Conservation (phyloP, 2,329 filamentous ascomycete genomes). For the Fusarium tjaetaba region DNA sequence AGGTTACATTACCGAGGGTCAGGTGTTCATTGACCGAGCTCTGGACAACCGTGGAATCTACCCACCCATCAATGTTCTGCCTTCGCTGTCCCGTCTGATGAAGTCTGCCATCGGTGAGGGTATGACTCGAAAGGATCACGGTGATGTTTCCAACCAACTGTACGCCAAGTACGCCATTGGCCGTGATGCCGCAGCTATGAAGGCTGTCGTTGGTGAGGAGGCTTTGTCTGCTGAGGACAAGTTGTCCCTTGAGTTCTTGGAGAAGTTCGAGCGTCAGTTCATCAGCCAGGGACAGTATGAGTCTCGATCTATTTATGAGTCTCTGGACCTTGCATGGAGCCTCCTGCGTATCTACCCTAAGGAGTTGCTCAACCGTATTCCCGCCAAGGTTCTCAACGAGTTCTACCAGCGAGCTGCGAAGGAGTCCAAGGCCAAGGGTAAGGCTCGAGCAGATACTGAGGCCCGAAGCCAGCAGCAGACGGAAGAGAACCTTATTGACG, state of each 20-base stretch:
- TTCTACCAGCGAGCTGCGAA: conserved; percentile 78
- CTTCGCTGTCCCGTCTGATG: conserved; percentile 98
- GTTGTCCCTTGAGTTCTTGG: conserved; percentile 95
- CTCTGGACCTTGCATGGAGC: conserved; percentile 95
- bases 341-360: conserved; percentile 97
- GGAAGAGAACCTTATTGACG: conserved; percentile 71
- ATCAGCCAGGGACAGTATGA: conserved; percentile 94
- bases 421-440: conserved; percentile 71
- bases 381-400: conserved; percentile 82
- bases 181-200: conserved; percentile 98
- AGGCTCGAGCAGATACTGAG: conserved; percentile 59
- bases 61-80: conserved; percentile 97
- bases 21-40: conserved; percentile 96
- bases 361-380: conserved; percentile 96
- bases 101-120: conserved; percentile 99
- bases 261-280: conserved; percentile 97
- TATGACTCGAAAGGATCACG: conserved; percentile 95
- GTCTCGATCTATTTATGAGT: conserved; percentile 89
- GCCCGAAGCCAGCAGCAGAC: conserved; percentile 53
- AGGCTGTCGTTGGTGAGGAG: conserved; percentile 98
- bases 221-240: conserved; percentile 96
- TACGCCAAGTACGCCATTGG: conserved; percentile 99
- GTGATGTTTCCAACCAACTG: conserved; percentile 98
- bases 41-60: conserved; percentile 97
- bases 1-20: conserved; percentile 98